Conservation (phyloP, 1,139 yeast species). For the Yamadazyma diddensiae region DNA sequence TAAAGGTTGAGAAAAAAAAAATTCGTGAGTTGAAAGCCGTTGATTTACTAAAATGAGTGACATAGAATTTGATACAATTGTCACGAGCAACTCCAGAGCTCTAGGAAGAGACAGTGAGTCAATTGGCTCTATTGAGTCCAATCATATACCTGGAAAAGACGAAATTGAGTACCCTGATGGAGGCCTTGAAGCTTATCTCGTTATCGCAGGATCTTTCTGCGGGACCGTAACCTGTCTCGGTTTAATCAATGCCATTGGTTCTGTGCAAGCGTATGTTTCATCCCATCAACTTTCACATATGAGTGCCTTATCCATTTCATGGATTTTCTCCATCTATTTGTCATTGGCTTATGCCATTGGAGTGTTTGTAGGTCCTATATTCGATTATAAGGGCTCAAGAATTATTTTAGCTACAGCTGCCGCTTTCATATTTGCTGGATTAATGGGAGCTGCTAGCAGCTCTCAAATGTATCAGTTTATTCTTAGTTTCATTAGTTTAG, state of each 20-base stretch:
- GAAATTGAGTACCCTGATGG: conserved; percentile 55
- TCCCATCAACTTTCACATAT: conserved; percentile 46
- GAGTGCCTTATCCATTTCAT: conserved; percentile 42
- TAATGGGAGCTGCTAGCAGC: conserved; percentile 34
- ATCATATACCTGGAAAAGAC: conserved; percentile 7
- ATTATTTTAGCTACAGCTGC: conserved; percentile 26
- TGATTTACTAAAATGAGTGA: no score
- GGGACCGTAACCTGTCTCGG: conserved; percentile 60
- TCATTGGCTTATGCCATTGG: conserved; percentile 32
- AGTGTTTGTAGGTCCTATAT: conserved; percentile 35
- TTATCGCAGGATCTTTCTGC: conserved; percentile 59
- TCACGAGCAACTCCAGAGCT: no score
- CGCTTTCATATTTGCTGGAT: conserved; percentile 28
- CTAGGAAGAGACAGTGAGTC: no score
- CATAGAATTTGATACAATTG: no score
- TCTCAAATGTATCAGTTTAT: conserved; percentile 33
- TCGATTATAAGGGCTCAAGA: conserved; percentile 34
- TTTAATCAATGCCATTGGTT: conserved; percentile 57
- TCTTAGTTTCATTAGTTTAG: conserved; percentile 34
- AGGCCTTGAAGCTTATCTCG: conserved; percentile 55
- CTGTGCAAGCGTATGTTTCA: conserved; percentile 57
- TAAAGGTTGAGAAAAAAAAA: no score
- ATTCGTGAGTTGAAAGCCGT: no score
- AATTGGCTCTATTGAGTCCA: no score
- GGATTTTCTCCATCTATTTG: conserved; percentile 40